Base-by-base conservation (phyloP, 2,329 filamentous ascomycete genomes). In the Pseudogymnoascus sp. region DNA sequence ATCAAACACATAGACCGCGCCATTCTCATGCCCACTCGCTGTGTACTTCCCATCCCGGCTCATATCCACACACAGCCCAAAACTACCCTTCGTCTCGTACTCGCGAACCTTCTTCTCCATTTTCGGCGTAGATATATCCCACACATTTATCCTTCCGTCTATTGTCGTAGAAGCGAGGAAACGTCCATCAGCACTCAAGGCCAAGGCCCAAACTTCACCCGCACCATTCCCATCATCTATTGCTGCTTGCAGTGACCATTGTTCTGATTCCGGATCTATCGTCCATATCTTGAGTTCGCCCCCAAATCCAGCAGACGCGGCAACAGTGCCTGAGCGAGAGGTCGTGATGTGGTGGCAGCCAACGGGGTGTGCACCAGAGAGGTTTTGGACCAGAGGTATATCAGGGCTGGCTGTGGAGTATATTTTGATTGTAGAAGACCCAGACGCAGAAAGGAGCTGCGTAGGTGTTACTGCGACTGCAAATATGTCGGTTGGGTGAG, bases 51-150 rank as follows among this genome's bases (percentile, higher is more conserved):
- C 93, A 73, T 99, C 89, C 17, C 78, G 75, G 67, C 84, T 86
- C 72, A 97, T 75, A 72, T 94, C 92, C 64, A 99, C 86, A 69
- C 88, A 89, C 76, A 94, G 84, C 37, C 92, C 93, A 76, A 97
- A 97, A 74, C 88, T 93, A 11, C 92, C 92, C 68, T 93, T 91
- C 1, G 93, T 97, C 77, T 96, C 92, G 71, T 94, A 96, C 69
- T 92, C 86, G 59, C 85, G 81, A 64, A 94, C 86, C 74, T 89
- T 90, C 61, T 81, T 77, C 67, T 79, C 79, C 35, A n/a, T 15
- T 10, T 40, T 40, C 17, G 37, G 37, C 11, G 21, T 59, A 26
- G 57, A 59, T 58, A 77, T 74, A 71, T 96, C 87, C 90, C 92
- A 97, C 40, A 97, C 89, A 68, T 92, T 92, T 70, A 97, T 85